Evolutionary conservation across 306 rosid genomes (phyloP), one percentile per base, ranked within the genome.

Genomic region (Vigna hirtella): DNA sequence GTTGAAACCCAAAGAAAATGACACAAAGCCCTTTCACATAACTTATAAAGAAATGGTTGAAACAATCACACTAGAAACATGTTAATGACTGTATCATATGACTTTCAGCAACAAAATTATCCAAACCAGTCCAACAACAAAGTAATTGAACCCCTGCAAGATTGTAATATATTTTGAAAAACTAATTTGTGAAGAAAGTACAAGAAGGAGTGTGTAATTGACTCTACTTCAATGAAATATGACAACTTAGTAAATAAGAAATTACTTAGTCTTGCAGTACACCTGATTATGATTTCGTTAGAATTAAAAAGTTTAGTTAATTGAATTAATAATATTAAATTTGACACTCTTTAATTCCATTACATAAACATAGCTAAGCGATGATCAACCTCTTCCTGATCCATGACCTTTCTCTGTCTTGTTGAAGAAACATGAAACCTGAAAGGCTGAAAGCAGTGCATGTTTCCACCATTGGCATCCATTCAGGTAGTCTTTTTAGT

Each of bases 351-450:
- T 20, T 20, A 20, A 20, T 20, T 20, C 98, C 97, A 86, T 81
- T 85, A 40, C 79, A 68, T 90, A 90, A 51, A 81, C 90, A 78
- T 85, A 90, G 57, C 82, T 81, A 80, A 70, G 77, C 69, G 86
- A 59, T 76, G 88, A 72, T 66, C 82, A 93, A 73, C 87, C 81
- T 91, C 88, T 91, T 96, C 86, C 87, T 91, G 87, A 89, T 87
- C 98, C 98, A 91, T 67, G 98, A 87, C 75, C 96, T 89, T 51
- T 89, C 97, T 83, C 93, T 96, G 55, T 90, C 94, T 69, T 82
- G 63, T 69, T 88, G 91, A 15, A 96, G 94, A 82, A 94, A 94
- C 90, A 94, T 89, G 89, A 88, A 91, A 43, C 94, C 97, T 0
- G 94, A 94, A 16, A 89, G 85, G 22, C 20, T 20, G 20, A 89